A percentile compares a stretch with the other conserved stretches of the same genome.
These are phyloP conservation scores for Xylaria sp. DNA, from an alignment of 2,329 filamentous ascomycete genomes.

Conservation along the genomic window DNA sequence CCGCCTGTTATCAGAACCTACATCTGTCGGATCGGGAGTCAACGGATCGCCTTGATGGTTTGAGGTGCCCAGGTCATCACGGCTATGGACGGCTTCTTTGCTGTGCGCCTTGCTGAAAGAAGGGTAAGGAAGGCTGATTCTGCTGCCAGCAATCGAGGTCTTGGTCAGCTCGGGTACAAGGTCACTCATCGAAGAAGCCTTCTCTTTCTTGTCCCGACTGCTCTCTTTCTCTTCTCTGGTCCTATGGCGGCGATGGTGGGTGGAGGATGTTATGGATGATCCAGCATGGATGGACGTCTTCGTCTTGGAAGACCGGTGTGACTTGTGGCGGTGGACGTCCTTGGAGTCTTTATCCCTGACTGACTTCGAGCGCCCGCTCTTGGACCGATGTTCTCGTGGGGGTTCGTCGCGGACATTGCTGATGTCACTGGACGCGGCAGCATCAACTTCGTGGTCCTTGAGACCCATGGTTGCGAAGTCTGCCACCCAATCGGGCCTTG, in stretches of 20 bases:
- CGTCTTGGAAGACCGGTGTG: conserved; percentile 45
- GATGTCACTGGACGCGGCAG: conserved; percentile 33
- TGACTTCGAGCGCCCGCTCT: conserved; percentile 39
- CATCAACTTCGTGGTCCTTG: conserved; percentile 43
- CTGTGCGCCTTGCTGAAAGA: conserved; percentile 78
- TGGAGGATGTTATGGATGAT: conserved; percentile 42
- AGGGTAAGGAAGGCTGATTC: conserved; percentile 50
- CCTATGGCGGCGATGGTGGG: conserved; percentile 47
- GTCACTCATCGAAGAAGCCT: conserved; percentile 48
- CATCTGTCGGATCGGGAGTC: conserved; percentile 78
- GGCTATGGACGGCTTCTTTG: conserved; percentile 81
- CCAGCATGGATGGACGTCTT: conserved; percentile 42
- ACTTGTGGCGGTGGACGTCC: conserved; percentile 43
- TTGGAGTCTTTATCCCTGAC: conserved; percentile 40
- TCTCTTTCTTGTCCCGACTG: conserved; percentile 44
- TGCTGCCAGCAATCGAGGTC: conserved; percentile 43
- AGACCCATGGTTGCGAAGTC: conserved; percentile 45
- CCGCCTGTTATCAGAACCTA: conserved; percentile 63
- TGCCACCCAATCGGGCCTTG: conserved; percentile 49
- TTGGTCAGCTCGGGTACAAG: conserved; percentile 47
- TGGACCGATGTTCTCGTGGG: conserved; percentile 42
- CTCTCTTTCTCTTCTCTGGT: conserved; percentile 48
- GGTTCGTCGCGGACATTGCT: conserved; percentile 38
- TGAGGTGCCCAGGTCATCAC: conserved; percentile 58
- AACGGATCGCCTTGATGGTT: conserved; percentile 56